Percentiles rank a stretch among this genome's conserved stretches.
These are phyloP conservation scores for Rhynchospora pubera DNA, from an alignment of 176 grass and related monocot genomes.

Conservation along the genomic window DNA sequence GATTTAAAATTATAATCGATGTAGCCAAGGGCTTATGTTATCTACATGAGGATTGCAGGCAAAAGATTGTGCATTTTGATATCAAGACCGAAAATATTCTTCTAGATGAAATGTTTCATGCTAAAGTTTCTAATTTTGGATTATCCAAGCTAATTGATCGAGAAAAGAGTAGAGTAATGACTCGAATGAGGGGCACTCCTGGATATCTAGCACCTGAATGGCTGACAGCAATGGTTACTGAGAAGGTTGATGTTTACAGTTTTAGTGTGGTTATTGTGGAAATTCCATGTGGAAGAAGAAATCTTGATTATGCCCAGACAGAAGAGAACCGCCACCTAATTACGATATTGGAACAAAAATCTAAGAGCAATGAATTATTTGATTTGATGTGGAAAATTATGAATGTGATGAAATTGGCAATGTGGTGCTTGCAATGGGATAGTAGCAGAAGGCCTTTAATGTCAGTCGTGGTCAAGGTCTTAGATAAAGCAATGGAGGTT, in stretches of 20 bases:
- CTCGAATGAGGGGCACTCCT: constrained; percentile 34
- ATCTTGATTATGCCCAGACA: no score
- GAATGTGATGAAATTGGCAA: background rate
- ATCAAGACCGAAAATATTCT: constrained; percentile 57
- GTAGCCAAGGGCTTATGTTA: constrained; percentile 46
- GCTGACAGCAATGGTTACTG: constrained; percentile 39
- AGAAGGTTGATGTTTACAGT: constrained; percentile 54
- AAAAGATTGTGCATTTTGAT: constrained; percentile 54
- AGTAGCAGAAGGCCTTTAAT: background rate
- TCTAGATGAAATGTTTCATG: constrained; percentile 39
- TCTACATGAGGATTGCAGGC: constrained; percentile 44
- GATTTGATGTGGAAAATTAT: no score
- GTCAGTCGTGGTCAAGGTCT: background rate
- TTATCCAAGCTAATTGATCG: constrained; percentile 49
- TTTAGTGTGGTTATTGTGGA: constrained; percentile 37
- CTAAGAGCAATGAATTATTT: no score
- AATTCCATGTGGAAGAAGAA: background rate
- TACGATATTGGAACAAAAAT: no score
- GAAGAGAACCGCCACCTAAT: no score
- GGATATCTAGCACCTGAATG: constrained; percentile 61
- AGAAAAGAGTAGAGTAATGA: constrained; percentile 31
- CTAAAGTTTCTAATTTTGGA: constrained; percentile 56
- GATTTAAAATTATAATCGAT: constrained; percentile 16
- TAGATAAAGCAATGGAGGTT: background rate
- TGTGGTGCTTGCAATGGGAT: constrained; percentile 13